phyloP scores from a whole-genome alignment of 352 stramenopile species.

The Phytophthora sansomeana region DNA sequence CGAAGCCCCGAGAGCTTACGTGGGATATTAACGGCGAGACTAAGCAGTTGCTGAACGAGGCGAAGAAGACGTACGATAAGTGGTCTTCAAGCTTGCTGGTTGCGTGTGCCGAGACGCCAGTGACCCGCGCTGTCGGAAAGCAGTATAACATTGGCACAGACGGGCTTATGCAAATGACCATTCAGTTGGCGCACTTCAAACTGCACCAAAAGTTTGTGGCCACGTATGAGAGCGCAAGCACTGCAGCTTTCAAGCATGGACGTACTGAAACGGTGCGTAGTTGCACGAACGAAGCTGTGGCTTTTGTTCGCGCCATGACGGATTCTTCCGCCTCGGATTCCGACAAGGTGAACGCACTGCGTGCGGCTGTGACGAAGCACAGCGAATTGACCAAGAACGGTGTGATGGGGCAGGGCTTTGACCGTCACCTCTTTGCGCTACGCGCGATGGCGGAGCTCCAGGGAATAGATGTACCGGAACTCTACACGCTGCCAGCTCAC shows the following conservation, averaged over 20 bases:
- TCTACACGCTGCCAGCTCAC: conserved; percentile 85
- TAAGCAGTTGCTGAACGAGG: conserved; percentile 71
- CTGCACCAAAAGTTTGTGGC: conserved; percentile 82
- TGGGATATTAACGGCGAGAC: conserved; percentile 72
- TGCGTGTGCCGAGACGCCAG: conserved; percentile 77
- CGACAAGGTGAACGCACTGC: conserved; percentile 76
- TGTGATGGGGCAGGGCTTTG: conserved; percentile 92
- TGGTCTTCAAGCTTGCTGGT: conserved; percentile 71
- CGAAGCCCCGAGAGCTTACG: conserved; percentile 50
- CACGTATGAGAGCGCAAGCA: conserved; percentile 91
- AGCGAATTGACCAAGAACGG: conserved; percentile 90
- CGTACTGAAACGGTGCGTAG: conserved; percentile 91
- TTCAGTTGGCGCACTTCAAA: conserved; percentile 90
- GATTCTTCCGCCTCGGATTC: conserved; percentile 52
- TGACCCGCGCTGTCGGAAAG: conserved; percentile 66
- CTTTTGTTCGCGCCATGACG: conserved; percentile 81
- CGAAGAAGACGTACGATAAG: conserved; percentile 74
- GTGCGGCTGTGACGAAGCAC: conserved; percentile 86
- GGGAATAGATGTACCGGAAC: conserved; percentile 61
- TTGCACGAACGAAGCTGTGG: conserved; percentile 86
- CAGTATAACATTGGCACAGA: conserved; percentile 87
- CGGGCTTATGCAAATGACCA: conserved; percentile 93
- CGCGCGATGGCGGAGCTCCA: conserved; percentile 74
- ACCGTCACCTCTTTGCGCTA: conserved; percentile 88
- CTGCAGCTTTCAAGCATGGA: conserved; percentile 92